Evolutionary conservation across 441 rosid genomes (phyloP), one percentile per base, ranked within the genome.

Genomic region (Syzygium syzygioides): DNA sequence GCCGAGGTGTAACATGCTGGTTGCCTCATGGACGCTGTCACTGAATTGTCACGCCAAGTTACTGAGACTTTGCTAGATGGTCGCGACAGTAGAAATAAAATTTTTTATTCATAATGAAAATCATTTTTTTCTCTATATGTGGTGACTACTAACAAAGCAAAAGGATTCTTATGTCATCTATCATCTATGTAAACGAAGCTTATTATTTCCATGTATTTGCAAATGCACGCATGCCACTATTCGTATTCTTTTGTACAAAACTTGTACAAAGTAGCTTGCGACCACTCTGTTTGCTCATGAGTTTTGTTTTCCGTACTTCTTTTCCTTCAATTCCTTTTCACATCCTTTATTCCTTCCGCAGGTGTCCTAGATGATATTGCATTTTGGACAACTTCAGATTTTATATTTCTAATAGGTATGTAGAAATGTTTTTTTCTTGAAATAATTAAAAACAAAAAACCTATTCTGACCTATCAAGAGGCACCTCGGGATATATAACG

Each of bases 41-140:
- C n/a, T n/a, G n/a, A 1, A 62, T 14, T 0, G 1, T 62, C 1
- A 0, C 0, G 20, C 34, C 71, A 14, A 62, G n/a, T 14, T 62
- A 62, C 37, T 1, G 19, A n/a, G 20, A 6, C 71, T 14, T 62
- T n/a, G 37, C 10, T 6, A 20, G 10, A 12, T 37, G 71, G 7
- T 68, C 48, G 19, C 14, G 1, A 0, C 37, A 19, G 23, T 18
- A 19, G 26, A 26, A 68, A 34, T 7, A 0, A 19, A 68, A 32
- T 34, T 32, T 34, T 68, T 32, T 7, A 4, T 34, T 3, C 25
- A 34, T 34, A 68, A 19, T 5, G 15, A 41, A 34, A 34, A 19
- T 20, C 28, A 68, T n/a, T n/a, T n/a, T n/a, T n/a, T 68, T 68
- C 79, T 34, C 9, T 34, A 19, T 37, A 10, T 68, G 18, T 68